Evolutionary conservation across 2,329 filamentous ascomycete genomes (phyloP), one percentile per base, ranked within the genome.

Genomic region (Colletotrichum sp.): DNA sequence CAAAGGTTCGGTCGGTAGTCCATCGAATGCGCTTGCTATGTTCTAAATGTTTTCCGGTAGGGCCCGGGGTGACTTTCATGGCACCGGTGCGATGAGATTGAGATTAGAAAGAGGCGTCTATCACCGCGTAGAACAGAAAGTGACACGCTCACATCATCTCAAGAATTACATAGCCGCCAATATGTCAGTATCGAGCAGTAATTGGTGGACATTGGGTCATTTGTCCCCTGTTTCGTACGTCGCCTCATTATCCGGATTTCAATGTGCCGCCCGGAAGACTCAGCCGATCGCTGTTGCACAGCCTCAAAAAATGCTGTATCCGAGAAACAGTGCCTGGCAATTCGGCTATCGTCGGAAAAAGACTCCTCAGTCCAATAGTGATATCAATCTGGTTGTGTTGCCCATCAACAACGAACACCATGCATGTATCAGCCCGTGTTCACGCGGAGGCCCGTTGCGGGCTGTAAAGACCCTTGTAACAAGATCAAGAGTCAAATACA

Each of bases 131-230:
- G 39, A 49, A n/a, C 18, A 49, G 39, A 49, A 18, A 49, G 5
- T n/a, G 9, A 4, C 39, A 21, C 39, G 39, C 5, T 49, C 18
- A 4, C 5, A 0, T n/a, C 9, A 49, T n/a, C 5, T 49, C 5
- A 49, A n/a, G 0, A 4, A 49, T 12, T n/a, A 5, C 18, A 12
- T n/a, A 12, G 18, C 39, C 9, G 39, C 18, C 3, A 10, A 49
- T 49, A 49, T 5, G 9, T 49, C 36, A 44, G 8, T 44, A 6
- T 49, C 12, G 39, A n/a, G 39, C 39, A 49, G 18, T 49, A 21
- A 12, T 52, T 13, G 0, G 12, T 52, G 3, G 5, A 5, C 10
- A 21, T 13, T 52, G 10, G 0, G 4, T 21, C 7, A 4, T 21
- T 13, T 52, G 10, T 21, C 12, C 10, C 44, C 12, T 4, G 2